These are phyloP conservation scores for Pseudovirgaria hyperparasitica DNA, from an alignment of 2,329 filamentous ascomycete species.

Conservation along the genomic window DNA sequence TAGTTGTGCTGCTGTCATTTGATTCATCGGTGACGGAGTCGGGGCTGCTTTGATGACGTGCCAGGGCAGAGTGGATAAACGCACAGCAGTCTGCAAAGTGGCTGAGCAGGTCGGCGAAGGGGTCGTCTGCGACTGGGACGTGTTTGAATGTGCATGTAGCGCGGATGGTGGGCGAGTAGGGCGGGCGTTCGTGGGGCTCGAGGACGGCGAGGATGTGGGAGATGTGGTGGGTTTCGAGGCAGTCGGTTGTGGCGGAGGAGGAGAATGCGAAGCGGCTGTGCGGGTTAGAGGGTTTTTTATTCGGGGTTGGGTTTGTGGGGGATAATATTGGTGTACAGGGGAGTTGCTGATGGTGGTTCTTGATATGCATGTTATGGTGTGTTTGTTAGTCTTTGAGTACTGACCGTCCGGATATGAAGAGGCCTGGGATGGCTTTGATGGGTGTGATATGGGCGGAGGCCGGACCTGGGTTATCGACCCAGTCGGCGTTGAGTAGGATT, in stretches of 20 bases:
- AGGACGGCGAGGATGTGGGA: constrained; percentile 1
- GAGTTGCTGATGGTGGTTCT: no score
- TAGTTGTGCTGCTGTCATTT: not conserved
- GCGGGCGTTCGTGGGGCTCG: not conserved
- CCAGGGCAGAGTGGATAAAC: constrained; percentile 7
- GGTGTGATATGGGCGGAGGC: constrained; percentile 1
- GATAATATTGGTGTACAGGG: not conserved
- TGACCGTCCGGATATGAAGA: constrained; percentile 1
- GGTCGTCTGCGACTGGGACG: constrained; percentile 8
- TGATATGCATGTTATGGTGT: no score
- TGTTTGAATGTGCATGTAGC: not conserved
- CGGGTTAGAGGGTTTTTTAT: not conserved
- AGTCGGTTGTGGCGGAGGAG: not conserved
- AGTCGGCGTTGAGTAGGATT: constrained; percentile 1
- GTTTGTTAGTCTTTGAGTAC: no score
- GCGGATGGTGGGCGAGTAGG: not conserved
- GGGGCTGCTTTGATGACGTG: not conserved
- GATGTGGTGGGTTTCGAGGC: constrained; percentile 1
- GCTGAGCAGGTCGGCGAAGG: constrained; percentile 6
- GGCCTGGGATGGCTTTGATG: constrained; percentile 1
- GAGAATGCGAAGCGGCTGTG: constrained; percentile 1
- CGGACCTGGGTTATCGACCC: no score
- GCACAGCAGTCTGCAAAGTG: constrained; percentile 4
- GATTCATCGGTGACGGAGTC: no score
- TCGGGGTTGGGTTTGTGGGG: not conserved